These are phyloP conservation scores for Hericium alpestre DNA, from an alignment of 768 basidiomycete species.

Conservation along the genomic window DNA sequence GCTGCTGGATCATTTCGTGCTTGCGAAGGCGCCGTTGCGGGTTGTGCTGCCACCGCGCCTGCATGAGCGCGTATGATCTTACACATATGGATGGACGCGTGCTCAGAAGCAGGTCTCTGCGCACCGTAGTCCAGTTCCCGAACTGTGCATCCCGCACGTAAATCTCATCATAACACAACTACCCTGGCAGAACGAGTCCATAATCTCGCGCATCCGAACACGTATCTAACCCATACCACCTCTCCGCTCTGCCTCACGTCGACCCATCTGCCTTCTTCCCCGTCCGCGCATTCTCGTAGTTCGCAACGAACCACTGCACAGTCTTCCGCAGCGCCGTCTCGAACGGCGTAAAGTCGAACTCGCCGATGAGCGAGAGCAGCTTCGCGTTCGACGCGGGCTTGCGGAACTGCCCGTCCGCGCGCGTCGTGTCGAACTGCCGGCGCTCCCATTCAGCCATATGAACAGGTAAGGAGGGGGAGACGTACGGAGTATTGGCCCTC, in stretches of 20 bases:
- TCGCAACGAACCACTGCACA: constrained; percentile 81
- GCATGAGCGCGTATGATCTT: background rate
- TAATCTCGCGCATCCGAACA: no score
- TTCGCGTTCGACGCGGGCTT: constrained; percentile 95
- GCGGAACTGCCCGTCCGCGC: constrained; percentile 89
- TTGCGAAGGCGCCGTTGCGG: background rate
- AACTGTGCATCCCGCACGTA: no score
- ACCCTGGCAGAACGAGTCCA: no score
- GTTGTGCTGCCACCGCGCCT: background rate
- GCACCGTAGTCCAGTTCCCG: no score
- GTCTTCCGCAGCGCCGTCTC: constrained; percentile 67
- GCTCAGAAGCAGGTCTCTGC: no score
- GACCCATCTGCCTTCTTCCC: constrained; percentile 22
- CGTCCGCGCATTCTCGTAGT: constrained; percentile 64
- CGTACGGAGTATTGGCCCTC: constrained; percentile 63
- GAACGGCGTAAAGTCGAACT: constrained; percentile 88
- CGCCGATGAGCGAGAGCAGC: constrained; percentile 62
- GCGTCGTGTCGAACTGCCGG: constrained; percentile 67
- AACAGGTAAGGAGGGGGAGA: constrained; percentile 3
- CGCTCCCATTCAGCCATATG: background rate
- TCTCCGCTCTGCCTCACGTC: no score
- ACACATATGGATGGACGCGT: no score
- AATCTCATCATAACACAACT: no score
- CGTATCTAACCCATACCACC: no score
- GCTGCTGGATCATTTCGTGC: background rate